Conservation (phyloP, 345 rosid species). For the Conringia planisiliqua region DNA sequence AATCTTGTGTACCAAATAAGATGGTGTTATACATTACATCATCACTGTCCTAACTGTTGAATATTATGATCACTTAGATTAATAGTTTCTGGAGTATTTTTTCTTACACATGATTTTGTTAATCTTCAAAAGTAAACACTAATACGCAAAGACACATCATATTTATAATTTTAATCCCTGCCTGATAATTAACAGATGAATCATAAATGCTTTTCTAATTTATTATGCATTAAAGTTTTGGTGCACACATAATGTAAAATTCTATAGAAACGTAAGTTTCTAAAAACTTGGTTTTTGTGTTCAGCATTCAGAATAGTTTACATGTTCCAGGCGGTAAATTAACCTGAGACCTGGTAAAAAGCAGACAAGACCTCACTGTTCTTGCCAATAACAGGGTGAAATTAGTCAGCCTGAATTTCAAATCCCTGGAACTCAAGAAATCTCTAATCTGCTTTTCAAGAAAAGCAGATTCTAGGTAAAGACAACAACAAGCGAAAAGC, state of each 20-base stretch:
- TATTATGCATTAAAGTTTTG: neutral
- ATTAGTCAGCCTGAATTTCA: neutral
- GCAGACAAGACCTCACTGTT: constrained; percentile 14
- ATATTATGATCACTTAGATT: neutral
- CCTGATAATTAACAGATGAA: no score
- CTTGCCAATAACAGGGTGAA: constrained; percentile 12
- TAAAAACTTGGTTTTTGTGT: neutral
- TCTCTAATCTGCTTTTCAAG: constrained; percentile 23
- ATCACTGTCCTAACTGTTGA: neutral
- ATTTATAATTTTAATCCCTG: no score
- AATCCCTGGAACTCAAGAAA: constrained; percentile 12
- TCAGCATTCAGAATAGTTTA: constrained; percentile 17
- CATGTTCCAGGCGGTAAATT: constrained; percentile 4
- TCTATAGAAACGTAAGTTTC: neutral
- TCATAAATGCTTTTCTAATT: constrained; percentile 22
- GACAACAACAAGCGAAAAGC: constrained; percentile 33
- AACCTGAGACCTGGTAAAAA: constrained; percentile 5
- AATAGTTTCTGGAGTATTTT: neutral
- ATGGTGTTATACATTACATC: neutral
- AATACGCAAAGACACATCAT: no score
- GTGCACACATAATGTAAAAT: neutral
- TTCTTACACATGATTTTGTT: no score
- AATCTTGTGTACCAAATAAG: neutral
- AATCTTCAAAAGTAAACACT: no score
- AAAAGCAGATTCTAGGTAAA: constrained; percentile 23